Evolutionary conservation across 2,329 filamentous ascomycete species (phyloP).

Genomic region (Proliferodiscus dingleyae): DNA sequence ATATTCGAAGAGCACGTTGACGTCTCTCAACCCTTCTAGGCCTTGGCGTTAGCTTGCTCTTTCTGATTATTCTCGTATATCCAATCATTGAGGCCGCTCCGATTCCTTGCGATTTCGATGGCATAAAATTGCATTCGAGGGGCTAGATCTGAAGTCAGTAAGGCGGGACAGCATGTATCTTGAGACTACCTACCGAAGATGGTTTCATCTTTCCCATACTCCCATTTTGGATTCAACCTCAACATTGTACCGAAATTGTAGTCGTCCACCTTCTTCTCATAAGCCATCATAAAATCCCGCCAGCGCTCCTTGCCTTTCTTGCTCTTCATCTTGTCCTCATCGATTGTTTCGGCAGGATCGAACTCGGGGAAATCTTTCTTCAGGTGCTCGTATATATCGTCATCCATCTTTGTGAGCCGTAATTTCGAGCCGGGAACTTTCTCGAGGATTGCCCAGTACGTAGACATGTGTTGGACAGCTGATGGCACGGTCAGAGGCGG

Average conservation of each 20-base stretch:
- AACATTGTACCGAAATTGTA: conserved; percentile 98
- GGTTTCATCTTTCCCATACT: conserved; percentile 84
- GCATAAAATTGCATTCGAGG: conserved; percentile 78
- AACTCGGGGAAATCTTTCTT: conserved; percentile 87
- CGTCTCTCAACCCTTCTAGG: conserved; percentile 5
- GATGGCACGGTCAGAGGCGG: conserved; percentile 20
- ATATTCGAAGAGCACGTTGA: conserved; percentile 2
- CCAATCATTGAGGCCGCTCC: conserved; percentile 90
- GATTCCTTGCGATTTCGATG: conserved; percentile 73
- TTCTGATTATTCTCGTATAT: conserved; percentile 79
- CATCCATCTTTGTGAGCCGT: conserved; percentile 87
- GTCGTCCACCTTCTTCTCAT: conserved; percentile 93
- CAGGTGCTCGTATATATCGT: conserved; percentile 91
- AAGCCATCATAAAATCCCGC: conserved; percentile 89
- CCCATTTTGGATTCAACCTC: conserved; percentile 67
- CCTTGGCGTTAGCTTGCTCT: conserved; percentile 34
- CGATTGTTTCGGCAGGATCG: conserved; percentile 71
- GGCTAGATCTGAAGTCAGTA: conserved; percentile 33
- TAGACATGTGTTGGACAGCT: conserved; percentile 92
- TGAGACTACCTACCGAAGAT: conserved; percentile 68
- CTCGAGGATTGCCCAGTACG: conserved; percentile 95
- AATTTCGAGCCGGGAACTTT: conserved; percentile 83
- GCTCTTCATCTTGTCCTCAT: conserved; percentile 98
- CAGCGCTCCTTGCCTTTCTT: conserved; percentile 90
- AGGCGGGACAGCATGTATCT: neutral